Evolutionary conservation across 179 eudicot species (phyloP).

Genomic region (Silene noctiflora): DNA sequence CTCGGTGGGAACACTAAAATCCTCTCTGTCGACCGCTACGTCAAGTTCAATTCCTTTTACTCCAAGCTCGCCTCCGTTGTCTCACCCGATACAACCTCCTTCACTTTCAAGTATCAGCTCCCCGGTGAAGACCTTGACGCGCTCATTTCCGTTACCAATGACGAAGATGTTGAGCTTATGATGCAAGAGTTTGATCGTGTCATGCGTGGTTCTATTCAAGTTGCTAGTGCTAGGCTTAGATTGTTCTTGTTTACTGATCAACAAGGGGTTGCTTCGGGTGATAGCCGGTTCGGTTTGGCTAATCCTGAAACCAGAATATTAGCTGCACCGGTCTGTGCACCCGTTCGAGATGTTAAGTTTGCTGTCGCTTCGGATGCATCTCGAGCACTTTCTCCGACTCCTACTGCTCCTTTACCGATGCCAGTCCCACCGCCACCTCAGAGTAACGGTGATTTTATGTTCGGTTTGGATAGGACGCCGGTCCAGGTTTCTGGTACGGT

Average conservation of each 20-base stretch:
- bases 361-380: too few species aligned
- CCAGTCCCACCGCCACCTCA: constrained; percentile 12
- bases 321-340: constrained; percentile 28
- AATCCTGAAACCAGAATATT: constrained; percentile 16
- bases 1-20: constrained; percentile 70
- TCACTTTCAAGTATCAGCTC: constrained; percentile 58
- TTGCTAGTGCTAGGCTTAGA: constrained; percentile 43
- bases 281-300: constrained; percentile 16
- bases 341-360: constrained; percentile 35
- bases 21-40: constrained; percentile 45
- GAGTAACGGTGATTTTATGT: constrained; percentile 46
- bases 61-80: constrained; percentile 43
- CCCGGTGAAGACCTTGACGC: constrained; percentile 78
- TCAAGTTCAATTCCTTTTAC: constrained; percentile 47
- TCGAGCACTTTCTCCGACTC: constrained; percentile 1
- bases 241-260: constrained; percentile 45
- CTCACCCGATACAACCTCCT: constrained; percentile 8
- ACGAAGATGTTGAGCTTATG: constrained; percentile 74
- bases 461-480: constrained; percentile 48
- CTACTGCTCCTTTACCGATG: constrained; percentile 13
- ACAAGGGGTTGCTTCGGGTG: background rate
- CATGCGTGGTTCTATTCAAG: constrained; percentile 39
- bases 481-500: constrained; percentile 8
- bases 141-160: constrained; percentile 64
- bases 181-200: constrained; percentile 70